Evolutionary conservation across 352 stramenopile genomes (phyloP), one percentile per base, ranked within the genome.

Genomic region (Phytopythium cucurbitacearum): DNA sequence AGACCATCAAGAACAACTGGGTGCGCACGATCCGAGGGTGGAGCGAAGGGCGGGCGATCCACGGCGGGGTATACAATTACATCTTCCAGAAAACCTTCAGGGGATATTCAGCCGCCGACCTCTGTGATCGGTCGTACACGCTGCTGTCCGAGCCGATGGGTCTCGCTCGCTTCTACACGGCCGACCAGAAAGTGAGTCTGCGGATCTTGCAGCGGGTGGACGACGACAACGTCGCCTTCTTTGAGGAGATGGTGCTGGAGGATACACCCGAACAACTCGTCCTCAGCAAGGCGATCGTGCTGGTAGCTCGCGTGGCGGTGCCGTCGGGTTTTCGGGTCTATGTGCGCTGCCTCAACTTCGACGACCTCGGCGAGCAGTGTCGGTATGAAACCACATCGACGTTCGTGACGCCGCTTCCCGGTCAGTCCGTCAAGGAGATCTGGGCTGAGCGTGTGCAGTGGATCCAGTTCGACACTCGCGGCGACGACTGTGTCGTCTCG

Each of bases 381-480:
- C 47, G 33, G 7, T 51, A n/a, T 21, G 32, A 11, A 11, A 11
- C 9, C 21, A 48, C 21, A 9, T 28, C 21, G 21, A 46, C 12
- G 40, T 5, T 13, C 7, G n/a, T 12, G 13, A 57, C 7, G 48
- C 62, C 51, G 48, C 43, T 33, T 39, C 51, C 3, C 10, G 33
- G 21, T n/a, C 47, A 10, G 44, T 34, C 13, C 53, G 62, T 3
- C 48, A 45, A 28, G 50, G 60, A 64, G 38, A 61, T 64, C 39
- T 68, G 62, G 62, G 43, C 64, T n/a, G 52, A 65, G 58, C 62
- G 56, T 32, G 48, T 72, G 41, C 65, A 54, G 40, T 71, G 64
- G 60, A 56, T 67, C 49, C 62, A 71, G 21, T 76, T 69, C 38
- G 54, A 79, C 28, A 58, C 64, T 34, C 57, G 57, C 9, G 71